Conservation (phyloP, 225 moss, liverwort and hornwort species). For the Asterella californica region DNA sequence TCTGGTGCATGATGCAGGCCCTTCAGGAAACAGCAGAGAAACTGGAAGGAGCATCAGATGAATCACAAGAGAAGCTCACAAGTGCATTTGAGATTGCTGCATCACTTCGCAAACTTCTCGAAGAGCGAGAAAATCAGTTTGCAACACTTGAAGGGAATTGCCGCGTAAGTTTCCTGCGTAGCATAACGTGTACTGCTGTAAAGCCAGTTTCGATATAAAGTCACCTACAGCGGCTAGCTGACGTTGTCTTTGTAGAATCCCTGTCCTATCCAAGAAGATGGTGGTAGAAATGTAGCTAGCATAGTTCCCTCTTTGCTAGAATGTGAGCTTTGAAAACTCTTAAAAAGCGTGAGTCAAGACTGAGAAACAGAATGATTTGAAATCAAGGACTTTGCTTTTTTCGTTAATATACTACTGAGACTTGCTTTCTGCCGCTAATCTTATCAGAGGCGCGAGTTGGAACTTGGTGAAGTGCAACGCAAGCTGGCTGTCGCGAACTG, state of each 20-base stretch:
- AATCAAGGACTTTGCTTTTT: not conserved
- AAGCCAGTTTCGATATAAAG: no score
- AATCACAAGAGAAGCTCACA: slow-evolving; percentile 95
- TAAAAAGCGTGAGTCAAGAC: not conserved
- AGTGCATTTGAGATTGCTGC: slow-evolving; percentile 99
- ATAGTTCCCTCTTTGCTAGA: not conserved
- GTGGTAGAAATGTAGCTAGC: not conserved
- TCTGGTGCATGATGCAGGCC: slow-evolving; percentile 45
- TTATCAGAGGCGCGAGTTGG: slow-evolving; percentile 80
- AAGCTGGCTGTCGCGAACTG: slow-evolving; percentile 83
- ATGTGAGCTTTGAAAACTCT: not conserved
- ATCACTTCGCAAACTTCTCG: slow-evolving; percentile 78
- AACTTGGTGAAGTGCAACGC: slow-evolving; percentile 88
- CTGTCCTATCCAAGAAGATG: not conserved
- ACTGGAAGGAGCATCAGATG: slow-evolving; percentile 94
- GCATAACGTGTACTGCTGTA: not conserved
- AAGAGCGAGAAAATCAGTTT: slow-evolving; percentile 91
- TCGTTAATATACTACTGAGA: not conserved
- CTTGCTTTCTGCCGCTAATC: not conserved
- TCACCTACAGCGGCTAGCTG: not conserved
- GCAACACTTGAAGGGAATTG: slow-evolving; percentile 86
- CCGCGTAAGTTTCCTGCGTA: slow-evolving; percentile 49
- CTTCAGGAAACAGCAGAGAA: slow-evolving; percentile 90
- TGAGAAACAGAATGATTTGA: not conserved
- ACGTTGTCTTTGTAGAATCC: not conserved